phyloP scores from a whole-genome alignment of 352 stramenopile species.

The Phytophthora capsici region DNA sequence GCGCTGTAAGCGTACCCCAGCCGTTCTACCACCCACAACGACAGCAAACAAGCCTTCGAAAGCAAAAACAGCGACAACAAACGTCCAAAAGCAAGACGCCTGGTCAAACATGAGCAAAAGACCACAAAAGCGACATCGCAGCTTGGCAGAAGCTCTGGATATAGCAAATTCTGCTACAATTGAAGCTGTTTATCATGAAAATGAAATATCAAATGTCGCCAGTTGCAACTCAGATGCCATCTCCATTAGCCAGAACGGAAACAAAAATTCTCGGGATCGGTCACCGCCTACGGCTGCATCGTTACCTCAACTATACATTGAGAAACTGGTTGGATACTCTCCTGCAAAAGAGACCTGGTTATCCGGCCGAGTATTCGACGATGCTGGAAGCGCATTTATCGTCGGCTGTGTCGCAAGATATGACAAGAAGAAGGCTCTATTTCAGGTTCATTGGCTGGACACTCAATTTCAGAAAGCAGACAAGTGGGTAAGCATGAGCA shows the following conservation, averaged over 20 bases:
- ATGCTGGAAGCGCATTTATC: conserved; percentile 23
- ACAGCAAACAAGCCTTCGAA: too few species aligned
- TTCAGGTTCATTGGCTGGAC: conserved; percentile 20
- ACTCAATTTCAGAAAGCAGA: conserved; percentile 21
- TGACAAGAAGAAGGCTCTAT: conserved; percentile 15
- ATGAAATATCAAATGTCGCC: neutral
- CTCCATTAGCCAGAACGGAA: neutral
- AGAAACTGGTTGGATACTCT: conserved; percentile 13
- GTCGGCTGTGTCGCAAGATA: conserved; percentile 4
- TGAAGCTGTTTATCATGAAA: too few species aligned
- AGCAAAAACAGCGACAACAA: too few species aligned
- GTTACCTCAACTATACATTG: conserved; percentile 3
- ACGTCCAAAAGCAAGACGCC: too few species aligned
- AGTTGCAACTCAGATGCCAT: neutral
- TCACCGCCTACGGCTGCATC: neutral
- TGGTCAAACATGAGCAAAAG: too few species aligned
- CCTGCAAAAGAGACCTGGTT: conserved; percentile 19
- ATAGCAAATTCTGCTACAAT: neutral
- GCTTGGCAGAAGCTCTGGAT: neutral
- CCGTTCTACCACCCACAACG: too few species aligned
- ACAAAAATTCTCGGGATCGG: neutral
- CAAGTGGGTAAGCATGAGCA: conserved; percentile 1
- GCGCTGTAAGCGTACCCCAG: too few species aligned
- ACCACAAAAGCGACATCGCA: neutral
- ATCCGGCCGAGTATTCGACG: neutral